phyloP scores from a whole-genome alignment of 805 yeast species.

The Wickerhamiella dianesei region DNA sequence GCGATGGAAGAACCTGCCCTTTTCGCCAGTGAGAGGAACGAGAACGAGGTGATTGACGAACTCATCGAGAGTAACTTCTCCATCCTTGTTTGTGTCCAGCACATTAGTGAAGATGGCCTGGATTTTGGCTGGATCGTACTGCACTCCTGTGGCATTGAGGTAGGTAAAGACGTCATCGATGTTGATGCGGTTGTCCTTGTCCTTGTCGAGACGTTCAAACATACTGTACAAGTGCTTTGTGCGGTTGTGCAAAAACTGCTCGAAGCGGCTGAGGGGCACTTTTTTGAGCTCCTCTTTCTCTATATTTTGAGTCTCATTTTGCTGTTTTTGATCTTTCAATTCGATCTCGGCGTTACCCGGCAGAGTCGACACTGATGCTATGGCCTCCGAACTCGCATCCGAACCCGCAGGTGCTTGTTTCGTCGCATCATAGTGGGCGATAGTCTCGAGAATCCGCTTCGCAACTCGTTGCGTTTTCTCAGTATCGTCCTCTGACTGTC shows the following conservation, averaged over 20 bases:
- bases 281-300: neutral
- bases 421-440: slow-evolving; percentile 9
- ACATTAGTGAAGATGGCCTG: slow-evolving; percentile 40
- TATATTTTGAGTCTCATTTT: neutral
- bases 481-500: slow-evolving; percentile 4
- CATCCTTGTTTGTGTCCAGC: slow-evolving; percentile 43
- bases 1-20: slow-evolving; percentile 43
- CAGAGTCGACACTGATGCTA: neutral
- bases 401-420: neutral
- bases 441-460: slow-evolving; percentile 9
- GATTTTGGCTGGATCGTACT: slow-evolving; percentile 39
- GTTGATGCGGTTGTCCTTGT: slow-evolving; percentile 12
- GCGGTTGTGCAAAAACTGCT: slow-evolving; percentile 18
- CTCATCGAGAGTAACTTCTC: slow-evolving; percentile 67
- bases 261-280: slow-evolving; percentile 11
- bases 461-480: slow-evolving; percentile 6
- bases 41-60: slow-evolving; percentile 72
- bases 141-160: slow-evolving; percentile 40
- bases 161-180: slow-evolving; percentile 37
- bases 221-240: slow-evolving; percentile 17
- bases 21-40: slow-evolving; percentile 44
- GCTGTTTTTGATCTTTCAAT: neutral
- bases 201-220: slow-evolving; percentile 20
- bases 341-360: neutral
- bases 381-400: neutral